These are phyloP conservation scores for Fraxinus baroniana DNA, from an alignment of 305 asterid species.

Conservation along the genomic window DNA sequence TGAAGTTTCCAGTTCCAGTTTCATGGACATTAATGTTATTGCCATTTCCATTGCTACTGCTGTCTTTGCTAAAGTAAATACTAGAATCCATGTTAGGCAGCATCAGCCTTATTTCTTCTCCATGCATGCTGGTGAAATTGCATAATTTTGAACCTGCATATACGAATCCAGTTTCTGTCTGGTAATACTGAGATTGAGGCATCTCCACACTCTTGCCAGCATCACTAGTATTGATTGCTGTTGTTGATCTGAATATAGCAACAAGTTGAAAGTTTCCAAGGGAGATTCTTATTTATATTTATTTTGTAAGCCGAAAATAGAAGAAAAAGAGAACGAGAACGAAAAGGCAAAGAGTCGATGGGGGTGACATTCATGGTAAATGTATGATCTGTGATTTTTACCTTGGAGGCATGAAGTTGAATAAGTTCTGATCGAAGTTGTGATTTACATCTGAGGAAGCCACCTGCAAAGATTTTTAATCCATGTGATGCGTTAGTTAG, in stretches of 20 bases:
- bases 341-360: background rate
- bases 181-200: slow-evolving; percentile 17
- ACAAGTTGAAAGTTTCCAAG: background rate
- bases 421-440: slow-evolving; percentile 14
- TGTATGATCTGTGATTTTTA: background rate
- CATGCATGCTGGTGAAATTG: slow-evolving; percentile 17
- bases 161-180: slow-evolving; percentile 17
- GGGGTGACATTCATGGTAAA: background rate
- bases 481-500: background rate
- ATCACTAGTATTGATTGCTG: slow-evolving; percentile 11
- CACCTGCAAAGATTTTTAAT: slow-evolving; percentile 19
- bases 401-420: slow-evolving; percentile 34
- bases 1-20: background rate
- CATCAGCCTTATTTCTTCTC: slow-evolving; percentile 18
- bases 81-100: background rate
- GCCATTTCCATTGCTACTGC: background rate
- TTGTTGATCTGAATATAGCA: slow-evolving; percentile 18
- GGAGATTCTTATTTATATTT: background rate
- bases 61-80: background rate
- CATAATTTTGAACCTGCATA: slow-evolving; percentile 7
- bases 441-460: slow-evolving; percentile 17
- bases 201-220: background rate
- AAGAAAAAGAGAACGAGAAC: background rate
- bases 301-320: background rate
- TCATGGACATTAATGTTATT: background rate